Evolutionary conservation across 2,329 filamentous ascomycete genomes (phyloP), one percentile per base, ranked within the genome.

Genomic region (Zymoseptoria passerinii): DNA sequence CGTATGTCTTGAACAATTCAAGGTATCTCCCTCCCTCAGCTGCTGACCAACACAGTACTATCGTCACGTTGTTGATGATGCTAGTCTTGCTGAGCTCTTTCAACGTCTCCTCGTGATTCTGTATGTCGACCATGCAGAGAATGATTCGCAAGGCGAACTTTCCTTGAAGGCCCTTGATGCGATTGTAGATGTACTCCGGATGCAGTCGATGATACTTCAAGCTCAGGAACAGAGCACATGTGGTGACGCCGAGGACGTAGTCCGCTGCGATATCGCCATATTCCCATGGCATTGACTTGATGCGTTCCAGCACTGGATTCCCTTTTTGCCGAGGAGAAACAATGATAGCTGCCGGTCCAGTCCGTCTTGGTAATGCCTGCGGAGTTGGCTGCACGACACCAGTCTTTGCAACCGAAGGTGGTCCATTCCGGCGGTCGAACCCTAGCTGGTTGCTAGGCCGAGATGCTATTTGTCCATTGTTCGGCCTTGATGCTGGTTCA

Each of bases 151-250:
- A 81, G 65, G 86, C 87, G 76, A 95, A 97, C 75, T 89, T 90
- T 54, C 89, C 89, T 54, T 89, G 89, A 4, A 99, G 79, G 53
- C 86, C 84, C 55, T 88, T 87, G 66, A 99, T 95, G 58, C 94
- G 88, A 23, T 88, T 91, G 77, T 97, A 97, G 68, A 99, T 90
- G 77, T 99, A 99, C 75, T 99, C 94, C 0, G 94, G 94, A 71
- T 99, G 94, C 55, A 99, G 81, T 28, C 92, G 90, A 74, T 99
- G 94, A 74, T 99, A 99, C 74, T 97, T 99, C 56, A 99, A 82
- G 52, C 90, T 95, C 49, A 99, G 78, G 71, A 97, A 99, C 4
- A 99, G 80, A 0, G 90, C 92, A 69, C 92, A 96, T 6, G 92
- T 95, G 0, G 91, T 95, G 49, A 83, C 72, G 0, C 94, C 92